phyloP scores from a whole-genome alignment of 208 protist genomes.

The Lotmaria passim region DNA sequence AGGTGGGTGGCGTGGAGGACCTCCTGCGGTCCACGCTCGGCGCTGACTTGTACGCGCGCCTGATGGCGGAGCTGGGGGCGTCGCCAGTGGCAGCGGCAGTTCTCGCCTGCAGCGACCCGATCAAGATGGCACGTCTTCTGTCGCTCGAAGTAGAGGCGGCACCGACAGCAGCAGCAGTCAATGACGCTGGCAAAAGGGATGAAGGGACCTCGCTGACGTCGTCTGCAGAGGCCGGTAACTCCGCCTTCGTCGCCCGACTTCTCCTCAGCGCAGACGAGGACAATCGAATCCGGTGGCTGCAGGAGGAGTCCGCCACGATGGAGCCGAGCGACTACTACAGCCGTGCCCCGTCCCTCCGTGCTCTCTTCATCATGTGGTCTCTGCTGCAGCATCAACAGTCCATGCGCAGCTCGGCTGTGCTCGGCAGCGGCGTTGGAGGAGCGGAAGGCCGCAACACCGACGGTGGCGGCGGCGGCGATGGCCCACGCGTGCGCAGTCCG shows the following conservation, averaged over 20 bases:
- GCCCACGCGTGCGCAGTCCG: constrained; percentile 14
- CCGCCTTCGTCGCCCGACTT: constrained; percentile 44
- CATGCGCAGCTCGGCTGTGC: constrained; percentile 11
- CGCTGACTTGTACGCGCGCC: constrained; percentile 25
- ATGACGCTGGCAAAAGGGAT: not conserved
- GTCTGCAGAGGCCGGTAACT: not conserved
- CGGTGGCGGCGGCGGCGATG: not conserved
- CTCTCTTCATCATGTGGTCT: constrained; percentile 69
- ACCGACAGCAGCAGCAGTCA: not conserved
- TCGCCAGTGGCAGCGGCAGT: not conserved
- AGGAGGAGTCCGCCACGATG: constrained; percentile 58
- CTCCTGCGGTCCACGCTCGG: constrained; percentile 35
- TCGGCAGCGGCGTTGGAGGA: not conserved
- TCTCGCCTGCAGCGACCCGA: constrained; percentile 27
- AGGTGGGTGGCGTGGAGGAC: constrained; percentile 50
- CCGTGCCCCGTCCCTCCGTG: constrained; percentile 72
- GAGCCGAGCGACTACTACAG: constrained; percentile 47
- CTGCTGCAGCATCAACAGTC: constrained; percentile 26
- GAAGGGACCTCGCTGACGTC: not conserved
- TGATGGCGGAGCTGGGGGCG: constrained; percentile 32
- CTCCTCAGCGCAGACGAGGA: constrained; percentile 76
- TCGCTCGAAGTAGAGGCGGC: not conserved
- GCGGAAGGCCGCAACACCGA: not conserved
- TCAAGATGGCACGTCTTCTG: constrained; percentile 7
- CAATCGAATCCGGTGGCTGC: constrained; percentile 76